Percentiles rank a stretch among this genome's conserved stretches.
phyloP scores from a whole-genome alignment of 1,139 yeast genomes.

The Pichia kudriavzevii region DNA sequence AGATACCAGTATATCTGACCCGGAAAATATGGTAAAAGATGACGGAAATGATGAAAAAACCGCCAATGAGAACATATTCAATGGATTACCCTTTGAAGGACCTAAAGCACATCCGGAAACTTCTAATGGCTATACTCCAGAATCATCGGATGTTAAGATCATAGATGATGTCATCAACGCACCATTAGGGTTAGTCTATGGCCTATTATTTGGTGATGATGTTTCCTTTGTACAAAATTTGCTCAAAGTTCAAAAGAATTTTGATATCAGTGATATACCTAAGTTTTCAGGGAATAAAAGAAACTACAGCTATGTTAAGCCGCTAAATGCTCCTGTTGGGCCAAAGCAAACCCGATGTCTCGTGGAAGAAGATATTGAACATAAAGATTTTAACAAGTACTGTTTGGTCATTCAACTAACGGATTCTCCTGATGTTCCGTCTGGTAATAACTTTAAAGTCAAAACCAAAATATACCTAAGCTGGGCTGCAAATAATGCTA shows the following conservation, averaged over 20 bases:
- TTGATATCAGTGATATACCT: conserved; percentile 55
- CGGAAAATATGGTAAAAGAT: conserved; percentile 32
- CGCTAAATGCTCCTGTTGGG: conserved; percentile 76
- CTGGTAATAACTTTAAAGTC: conserved; percentile 76
- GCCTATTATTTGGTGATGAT: conserved; percentile 68
- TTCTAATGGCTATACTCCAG: conserved; percentile 40
- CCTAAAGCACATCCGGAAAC: conserved; percentile 55
- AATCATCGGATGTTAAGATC: conserved; percentile 55
- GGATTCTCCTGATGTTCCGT: conserved; percentile 90
- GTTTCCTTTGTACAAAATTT: conserved; percentile 48
- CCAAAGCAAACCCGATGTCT: conserved; percentile 89
- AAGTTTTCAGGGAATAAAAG: conserved; percentile 42
- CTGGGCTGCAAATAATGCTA: conserved; percentile 71
- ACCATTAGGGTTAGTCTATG: conserved; percentile 74
- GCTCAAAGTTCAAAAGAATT: conserved; percentile 62
- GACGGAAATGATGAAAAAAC: conserved; percentile 16
- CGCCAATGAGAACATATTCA: conserved; percentile 33
- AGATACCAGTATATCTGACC: conserved; percentile 23
- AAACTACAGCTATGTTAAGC: conserved; percentile 67
- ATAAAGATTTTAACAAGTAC: conserved; percentile 49
- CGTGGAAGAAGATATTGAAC: conserved; percentile 63
- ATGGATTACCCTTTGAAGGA: conserved; percentile 39
- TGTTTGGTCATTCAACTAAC: conserved; percentile 62
- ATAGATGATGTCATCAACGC: conserved; percentile 54
- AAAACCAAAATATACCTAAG: conserved; percentile 58